Percentiles rank a stretch among this genome's conserved stretches.
These are phyloP conservation scores for Trichophyton verrucosum DNA, from an alignment of 2,329 filamentous ascomycete species.

Conservation along the genomic window DNA sequence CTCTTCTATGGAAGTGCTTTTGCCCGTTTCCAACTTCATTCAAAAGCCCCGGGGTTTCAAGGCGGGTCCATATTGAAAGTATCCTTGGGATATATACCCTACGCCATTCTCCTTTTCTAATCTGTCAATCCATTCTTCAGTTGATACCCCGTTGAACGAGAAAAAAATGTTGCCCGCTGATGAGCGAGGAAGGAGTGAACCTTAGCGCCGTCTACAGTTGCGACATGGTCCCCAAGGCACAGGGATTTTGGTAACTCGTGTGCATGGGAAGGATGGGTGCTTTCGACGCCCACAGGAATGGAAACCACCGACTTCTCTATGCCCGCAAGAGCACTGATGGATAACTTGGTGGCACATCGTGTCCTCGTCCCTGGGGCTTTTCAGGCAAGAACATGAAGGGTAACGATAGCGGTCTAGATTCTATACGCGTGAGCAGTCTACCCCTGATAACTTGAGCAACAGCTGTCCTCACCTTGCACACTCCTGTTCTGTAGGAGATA, in stretches of 20 bases:
- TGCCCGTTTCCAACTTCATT: not conserved
- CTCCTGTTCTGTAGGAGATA: not conserved
- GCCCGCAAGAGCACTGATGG: slow-evolving; percentile 9
- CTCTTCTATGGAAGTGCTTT: not conserved
- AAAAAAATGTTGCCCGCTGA: not conserved
- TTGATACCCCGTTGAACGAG: not conserved
- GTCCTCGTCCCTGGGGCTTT: not conserved
- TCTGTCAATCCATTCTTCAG: not conserved
- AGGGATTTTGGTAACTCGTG: slow-evolving; percentile 6
- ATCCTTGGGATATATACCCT: not conserved
- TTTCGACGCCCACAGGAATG: slow-evolving; percentile 5
- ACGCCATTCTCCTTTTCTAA: not conserved
- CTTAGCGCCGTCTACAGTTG: slow-evolving; percentile 2
- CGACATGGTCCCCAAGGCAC: slow-evolving; percentile 7
- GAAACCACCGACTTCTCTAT: slow-evolving; percentile 8
- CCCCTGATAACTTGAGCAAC: not conserved
- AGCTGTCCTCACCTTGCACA: not conserved
- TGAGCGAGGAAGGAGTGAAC: not conserved
- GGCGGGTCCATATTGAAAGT: not conserved
- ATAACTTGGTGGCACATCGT: slow-evolving; percentile 12
- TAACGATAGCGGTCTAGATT: not conserved
- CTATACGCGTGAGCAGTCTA: not conserved
- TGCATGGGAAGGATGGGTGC: slow-evolving; percentile 2
- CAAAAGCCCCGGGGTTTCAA: not conserved
- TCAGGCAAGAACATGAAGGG: not conserved